Evolutionary conservation across 2,329 filamentous ascomycete species (phyloP).

Genomic region (Rutstroemia sp.): DNA sequence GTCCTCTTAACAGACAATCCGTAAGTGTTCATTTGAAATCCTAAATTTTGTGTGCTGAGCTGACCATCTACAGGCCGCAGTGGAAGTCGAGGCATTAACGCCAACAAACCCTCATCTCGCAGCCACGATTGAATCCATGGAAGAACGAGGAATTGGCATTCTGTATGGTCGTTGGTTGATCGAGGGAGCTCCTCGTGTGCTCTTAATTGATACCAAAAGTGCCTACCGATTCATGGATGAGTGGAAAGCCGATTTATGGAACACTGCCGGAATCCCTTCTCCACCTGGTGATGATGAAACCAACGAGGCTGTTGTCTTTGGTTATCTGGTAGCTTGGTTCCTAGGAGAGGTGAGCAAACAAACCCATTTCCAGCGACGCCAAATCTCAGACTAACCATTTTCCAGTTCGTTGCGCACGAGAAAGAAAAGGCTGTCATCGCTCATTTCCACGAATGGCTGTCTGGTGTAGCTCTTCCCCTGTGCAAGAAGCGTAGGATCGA

Average conservation of each 20-base stretch:
- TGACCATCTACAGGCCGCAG: constrained; percentile 61
- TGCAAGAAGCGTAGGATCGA: constrained; percentile 93
- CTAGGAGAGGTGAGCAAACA: constrained; percentile 71
- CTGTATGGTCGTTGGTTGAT: constrained; percentile 97
- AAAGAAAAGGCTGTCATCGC: constrained; percentile 88
- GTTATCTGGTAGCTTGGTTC: constrained; percentile 96
- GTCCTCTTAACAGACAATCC: constrained; percentile 84
- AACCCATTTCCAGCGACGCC: neutral
- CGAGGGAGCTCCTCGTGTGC: constrained; percentile 85
- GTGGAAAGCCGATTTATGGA: constrained; percentile 97
- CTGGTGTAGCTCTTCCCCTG: constrained; percentile 85
- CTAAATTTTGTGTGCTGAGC: constrained; percentile 9
- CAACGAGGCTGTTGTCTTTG: constrained; percentile 95
- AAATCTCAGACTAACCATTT: constrained; percentile 10
- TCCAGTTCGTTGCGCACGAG: constrained; percentile 85
- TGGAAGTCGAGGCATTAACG: constrained; percentile 91
- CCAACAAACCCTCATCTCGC: constrained; percentile 74
- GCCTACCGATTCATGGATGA: constrained; percentile 88
- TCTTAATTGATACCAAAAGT: constrained; percentile 91
- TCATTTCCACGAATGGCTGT: constrained; percentile 98
- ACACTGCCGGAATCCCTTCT: constrained; percentile 85
- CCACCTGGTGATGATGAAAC: constrained; percentile 89
- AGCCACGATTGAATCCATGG: constrained; percentile 85
- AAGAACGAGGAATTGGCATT: constrained; percentile 79
- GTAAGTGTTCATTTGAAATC: constrained; percentile 43